These are phyloP conservation scores for Candida silvicultrix DNA, from an alignment of 805 yeast genomes.

Conservation along the genomic window DNA sequence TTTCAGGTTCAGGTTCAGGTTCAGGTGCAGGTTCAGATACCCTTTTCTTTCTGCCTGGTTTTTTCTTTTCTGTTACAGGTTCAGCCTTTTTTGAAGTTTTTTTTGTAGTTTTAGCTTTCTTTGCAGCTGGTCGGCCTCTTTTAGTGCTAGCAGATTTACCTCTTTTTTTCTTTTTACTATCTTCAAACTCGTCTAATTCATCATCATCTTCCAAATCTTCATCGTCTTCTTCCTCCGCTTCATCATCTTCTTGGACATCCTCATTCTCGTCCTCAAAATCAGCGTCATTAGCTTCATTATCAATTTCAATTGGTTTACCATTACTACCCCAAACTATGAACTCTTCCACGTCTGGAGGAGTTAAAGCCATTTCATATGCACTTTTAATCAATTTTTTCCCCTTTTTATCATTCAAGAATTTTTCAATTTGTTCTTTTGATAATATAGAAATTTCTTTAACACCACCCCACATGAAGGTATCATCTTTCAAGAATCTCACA, in stretches of 20 bases:
- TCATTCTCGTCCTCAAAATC: conserved; percentile 18
- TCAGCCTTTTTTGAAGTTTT: conserved; percentile 17
- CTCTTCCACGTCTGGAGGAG: conserved; percentile 42
- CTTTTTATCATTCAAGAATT: conserved; percentile 30
- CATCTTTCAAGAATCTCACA: conserved; percentile 68
- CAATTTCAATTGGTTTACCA: conserved; percentile 31
- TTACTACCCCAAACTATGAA: conserved; percentile 35
- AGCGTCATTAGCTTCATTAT: conserved; percentile 27
- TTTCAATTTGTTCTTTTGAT: conserved; percentile 33
- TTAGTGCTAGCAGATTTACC: conserved; percentile 8
- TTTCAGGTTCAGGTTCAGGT: conserved; percentile 15
- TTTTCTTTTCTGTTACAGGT: conserved; percentile 9
- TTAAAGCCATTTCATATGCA: conserved; percentile 50
- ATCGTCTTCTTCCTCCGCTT: conserved; percentile 21
- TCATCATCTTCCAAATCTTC: conserved; percentile 23
- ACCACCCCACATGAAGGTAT: conserved; percentile 64
- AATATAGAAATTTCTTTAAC: conserved; percentile 44
- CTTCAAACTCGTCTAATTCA: conserved; percentile 6
- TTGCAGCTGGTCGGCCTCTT: conserved; percentile 5
- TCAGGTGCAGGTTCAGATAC: conserved; percentile 1
- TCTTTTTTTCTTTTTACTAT: conserved; percentile 11
- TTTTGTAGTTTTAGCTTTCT: conserved; percentile 4
- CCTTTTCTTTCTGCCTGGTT: conserved; percentile 1
- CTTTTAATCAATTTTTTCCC: conserved; percentile 37
- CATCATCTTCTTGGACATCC: conserved; percentile 22